These are phyloP conservation scores for Yarrowia sp. DNA, from an alignment of 805 yeast species.

Conservation along the genomic window DNA sequence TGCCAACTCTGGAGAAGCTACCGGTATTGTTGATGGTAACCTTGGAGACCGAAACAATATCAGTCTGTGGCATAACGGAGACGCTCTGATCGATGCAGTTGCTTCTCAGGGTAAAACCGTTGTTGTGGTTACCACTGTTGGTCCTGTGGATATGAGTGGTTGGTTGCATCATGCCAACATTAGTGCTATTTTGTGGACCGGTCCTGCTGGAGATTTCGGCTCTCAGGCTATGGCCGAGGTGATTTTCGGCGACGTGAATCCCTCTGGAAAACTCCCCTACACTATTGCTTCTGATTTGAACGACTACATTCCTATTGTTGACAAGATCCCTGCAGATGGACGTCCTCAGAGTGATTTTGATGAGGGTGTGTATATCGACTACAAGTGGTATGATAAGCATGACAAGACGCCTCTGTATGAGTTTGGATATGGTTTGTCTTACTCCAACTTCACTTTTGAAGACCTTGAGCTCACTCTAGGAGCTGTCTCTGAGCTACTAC, in stretches of 20 bases:
- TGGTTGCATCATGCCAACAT: constrained; percentile 57
- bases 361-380: constrained; percentile 53
- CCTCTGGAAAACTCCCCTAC: constrained; percentile 62
- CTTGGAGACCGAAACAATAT: constrained; percentile 58
- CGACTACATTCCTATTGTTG: constrained; percentile 50
- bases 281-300: constrained; percentile 54
- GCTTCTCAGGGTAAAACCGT: constrained; percentile 54
- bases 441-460: constrained; percentile 44
- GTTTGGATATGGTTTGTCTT: constrained; percentile 62
- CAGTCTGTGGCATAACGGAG: constrained; percentile 58
- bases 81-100: constrained; percentile 49
- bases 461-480: constrained; percentile 44
- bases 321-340: constrained; percentile 41
- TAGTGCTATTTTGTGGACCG: constrained; percentile 54
- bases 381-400: constrained; percentile 56
- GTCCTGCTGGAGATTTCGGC: constrained; percentile 56
- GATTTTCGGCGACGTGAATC: constrained; percentile 59
- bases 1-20: constrained; percentile 60
- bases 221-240: constrained; percentile 60
- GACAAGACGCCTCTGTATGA: constrained; percentile 58
- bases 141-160: constrained; percentile 57
- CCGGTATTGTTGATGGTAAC: constrained; percentile 56
- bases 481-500: constrained; percentile 46
- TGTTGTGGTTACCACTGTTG: constrained; percentile 58
- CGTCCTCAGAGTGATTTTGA: constrained; percentile 40